A percentile compares a stretch with the other conserved stretches of the same genome.
Conservation (phyloP, 1,139 yeast species). For the Lodderomyces theae region DNA sequence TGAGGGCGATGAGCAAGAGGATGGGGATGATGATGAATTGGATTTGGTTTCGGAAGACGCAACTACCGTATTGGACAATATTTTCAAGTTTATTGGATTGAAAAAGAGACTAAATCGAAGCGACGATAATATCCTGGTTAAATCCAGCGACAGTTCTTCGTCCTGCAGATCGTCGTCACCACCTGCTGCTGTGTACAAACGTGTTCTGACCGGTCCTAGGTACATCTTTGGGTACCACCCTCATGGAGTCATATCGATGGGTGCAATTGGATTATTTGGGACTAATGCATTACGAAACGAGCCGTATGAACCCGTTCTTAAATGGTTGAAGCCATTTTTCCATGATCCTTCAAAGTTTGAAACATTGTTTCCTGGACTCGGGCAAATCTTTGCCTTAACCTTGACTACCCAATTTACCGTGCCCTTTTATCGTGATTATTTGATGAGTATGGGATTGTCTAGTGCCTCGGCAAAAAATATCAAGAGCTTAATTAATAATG, state of each 20-base stretch:
- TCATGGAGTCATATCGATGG: slow-evolving; percentile 93
- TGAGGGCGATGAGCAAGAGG: too few relatives aligned
- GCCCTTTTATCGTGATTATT: slow-evolving; percentile 88
- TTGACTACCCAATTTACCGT: slow-evolving; percentile 77
- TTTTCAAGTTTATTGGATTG: slow-evolving; percentile 39
- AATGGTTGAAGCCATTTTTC: slow-evolving; percentile 49
- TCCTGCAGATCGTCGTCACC: slow-evolving; percentile 6
- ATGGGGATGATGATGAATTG: slow-evolving; percentile 38
- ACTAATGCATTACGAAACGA: slow-evolving; percentile 66
- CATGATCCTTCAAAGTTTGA: slow-evolving; percentile 43
- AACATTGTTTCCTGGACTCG: slow-evolving; percentile 75
- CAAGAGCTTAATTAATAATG: slow-evolving; percentile 56
- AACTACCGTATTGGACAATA: slow-evolving; percentile 34
- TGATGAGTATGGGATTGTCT: slow-evolving; percentile 77
- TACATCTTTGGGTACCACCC: slow-evolving; percentile 96
- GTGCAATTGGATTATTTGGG: slow-evolving; percentile 82
- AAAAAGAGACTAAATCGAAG: slow-evolving; percentile 37
- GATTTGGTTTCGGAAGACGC: slow-evolving; percentile 42
- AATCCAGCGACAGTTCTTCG: neutral
- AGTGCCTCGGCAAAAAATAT: slow-evolving; percentile 81
- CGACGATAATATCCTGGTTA: slow-evolving; percentile 1
- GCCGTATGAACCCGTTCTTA: slow-evolving; percentile 47
- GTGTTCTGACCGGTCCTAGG: slow-evolving; percentile 60
- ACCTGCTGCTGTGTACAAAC: slow-evolving; percentile 19
- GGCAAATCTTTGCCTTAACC: slow-evolving; percentile 71